Base-by-base conservation (phyloP, 1,139 yeast genomes). In the Candida sanyaensis region DNA sequence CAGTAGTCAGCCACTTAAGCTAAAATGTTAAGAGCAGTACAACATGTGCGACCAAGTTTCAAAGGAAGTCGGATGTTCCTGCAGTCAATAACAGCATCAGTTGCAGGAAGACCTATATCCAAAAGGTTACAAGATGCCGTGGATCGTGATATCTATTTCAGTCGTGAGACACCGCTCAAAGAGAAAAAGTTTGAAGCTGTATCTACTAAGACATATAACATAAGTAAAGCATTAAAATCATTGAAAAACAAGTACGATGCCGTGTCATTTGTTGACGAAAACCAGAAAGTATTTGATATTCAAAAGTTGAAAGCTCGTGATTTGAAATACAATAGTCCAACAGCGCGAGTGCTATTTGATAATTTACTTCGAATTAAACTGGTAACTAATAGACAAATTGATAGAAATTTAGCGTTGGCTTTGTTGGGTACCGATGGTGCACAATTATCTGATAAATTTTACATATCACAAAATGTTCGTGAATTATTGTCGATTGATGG, bases 351-450 rank as follows among this genome's bases (percentile, higher is more conserved):
- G 2, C 57, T 75, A 6, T 74, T 73, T 56, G 59, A 65, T 24
- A 67, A 66, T 41, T 50, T 75, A 32, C 51, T 64, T 47, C 54
- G 61, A 13, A 55, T 70, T 11, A 66, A 63, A 46, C 58, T 56
- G 27, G 45, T 60, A 7, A 57, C 61, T n/a, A 63, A 63, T 13
- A 61, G 56, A 34, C 63, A 63, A 24, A 54, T 67, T 6, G 81
- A 83, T 55, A 65, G 69, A 43, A 64, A 78, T 43, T 62, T 85
- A 43, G 57, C 80, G 41, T 75, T 77, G 53, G 68, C 77, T 1
- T 66, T 84, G 7, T 61, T 86, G 27, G 91, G 92, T 3, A 73
- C 83, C 1, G 78, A 79, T 41, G 81, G 77, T 3, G 70, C 69
- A 30, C 86, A 81, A 58, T 54, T 86, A 24, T 66, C 73, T 44